Percentiles rank a stretch among this genome's conserved stretches.
Evolutionary conservation across 1,284 basidiomycete species (phyloP).

Genomic region (Ustilago curta): DNA sequence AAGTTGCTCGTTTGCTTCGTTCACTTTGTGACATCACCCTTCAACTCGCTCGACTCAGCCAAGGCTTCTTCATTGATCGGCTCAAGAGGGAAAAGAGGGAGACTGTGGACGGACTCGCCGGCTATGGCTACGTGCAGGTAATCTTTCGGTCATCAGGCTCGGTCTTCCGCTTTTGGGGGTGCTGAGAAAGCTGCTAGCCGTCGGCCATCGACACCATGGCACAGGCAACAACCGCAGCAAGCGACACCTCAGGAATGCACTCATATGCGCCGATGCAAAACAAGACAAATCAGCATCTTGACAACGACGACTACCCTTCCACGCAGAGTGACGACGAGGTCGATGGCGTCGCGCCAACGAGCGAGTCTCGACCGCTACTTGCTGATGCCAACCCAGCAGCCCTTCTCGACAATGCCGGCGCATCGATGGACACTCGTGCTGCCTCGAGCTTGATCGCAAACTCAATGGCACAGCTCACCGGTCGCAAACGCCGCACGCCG

Average conservation of each 20-base stretch:
- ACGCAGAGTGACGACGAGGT: slow-evolving; percentile 37
- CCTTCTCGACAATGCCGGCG: neutral
- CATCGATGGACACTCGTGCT: neutral
- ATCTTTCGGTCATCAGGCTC: neutral
- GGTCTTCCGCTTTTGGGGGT: neutral
- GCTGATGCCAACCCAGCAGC: neutral
- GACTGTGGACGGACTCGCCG: neutral
- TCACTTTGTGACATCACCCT: neutral
- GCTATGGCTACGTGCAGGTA: neutral
- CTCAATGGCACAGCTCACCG: neutral
- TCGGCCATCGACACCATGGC: neutral
- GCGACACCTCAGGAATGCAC: neutral
- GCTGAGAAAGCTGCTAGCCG: neutral
- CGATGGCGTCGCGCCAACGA: neutral
- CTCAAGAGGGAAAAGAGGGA: neutral
- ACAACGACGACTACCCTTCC: slow-evolving; percentile 23
- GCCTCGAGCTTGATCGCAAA: neutral
- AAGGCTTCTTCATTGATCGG: neutral
- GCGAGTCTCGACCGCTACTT: slow-evolving; percentile 14
- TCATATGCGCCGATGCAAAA: neutral
- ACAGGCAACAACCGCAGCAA: neutral
- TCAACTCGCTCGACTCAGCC: no score
- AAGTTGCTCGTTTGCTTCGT: no score
- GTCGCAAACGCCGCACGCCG: slow-evolving; percentile 24
- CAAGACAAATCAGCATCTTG: neutral